A percentile compares a stretch with the other conserved stretches of the same genome.
Conservation (phyloP, 345 rosid genomes). For the Noccaea caerulescens region DNA sequence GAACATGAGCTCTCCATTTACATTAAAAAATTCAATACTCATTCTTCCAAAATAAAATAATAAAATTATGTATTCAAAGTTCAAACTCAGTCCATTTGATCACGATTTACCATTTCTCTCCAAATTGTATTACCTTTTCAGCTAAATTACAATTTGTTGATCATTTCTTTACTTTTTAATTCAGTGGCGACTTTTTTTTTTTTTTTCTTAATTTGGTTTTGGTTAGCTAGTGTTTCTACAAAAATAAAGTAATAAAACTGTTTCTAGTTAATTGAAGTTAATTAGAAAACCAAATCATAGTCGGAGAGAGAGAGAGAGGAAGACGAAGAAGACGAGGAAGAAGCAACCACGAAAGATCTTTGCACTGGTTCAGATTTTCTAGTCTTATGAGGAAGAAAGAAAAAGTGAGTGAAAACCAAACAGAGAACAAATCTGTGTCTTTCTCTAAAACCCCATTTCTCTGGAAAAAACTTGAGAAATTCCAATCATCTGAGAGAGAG, state of each 20-base stretch:
- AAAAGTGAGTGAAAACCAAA: background rate
- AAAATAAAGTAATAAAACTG: conserved; percentile 21
- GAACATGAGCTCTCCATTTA: background rate
- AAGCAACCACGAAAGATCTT: conserved; percentile 36
- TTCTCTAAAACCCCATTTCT: conserved; percentile 23
- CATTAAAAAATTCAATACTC: background rate
- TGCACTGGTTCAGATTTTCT: conserved; percentile 31
- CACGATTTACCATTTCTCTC: background rate
- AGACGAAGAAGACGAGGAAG: conserved; percentile 28
- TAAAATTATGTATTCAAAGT: background rate
- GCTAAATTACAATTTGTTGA: conserved; percentile 19
- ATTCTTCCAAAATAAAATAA: background rate
- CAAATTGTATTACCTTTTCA: background rate
- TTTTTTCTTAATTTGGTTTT: background rate
- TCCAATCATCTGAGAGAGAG: conserved; percentile 15
- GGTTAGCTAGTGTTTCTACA: conserved; percentile 19
- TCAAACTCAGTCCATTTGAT: background rate
- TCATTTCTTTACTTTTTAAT: background rate
- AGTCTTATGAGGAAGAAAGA: conserved; percentile 9
- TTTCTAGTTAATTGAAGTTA: conserved; percentile 29
- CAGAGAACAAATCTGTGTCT: conserved; percentile 14
- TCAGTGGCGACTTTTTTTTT: background rate
- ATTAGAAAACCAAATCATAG: conserved; percentile 13
- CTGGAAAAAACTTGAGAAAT: conserved; percentile 8
- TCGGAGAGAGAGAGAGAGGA: conserved; percentile 20